Conservation (phyloP, 345 rosid species). For the Hibiscus mutabilis region DNA sequence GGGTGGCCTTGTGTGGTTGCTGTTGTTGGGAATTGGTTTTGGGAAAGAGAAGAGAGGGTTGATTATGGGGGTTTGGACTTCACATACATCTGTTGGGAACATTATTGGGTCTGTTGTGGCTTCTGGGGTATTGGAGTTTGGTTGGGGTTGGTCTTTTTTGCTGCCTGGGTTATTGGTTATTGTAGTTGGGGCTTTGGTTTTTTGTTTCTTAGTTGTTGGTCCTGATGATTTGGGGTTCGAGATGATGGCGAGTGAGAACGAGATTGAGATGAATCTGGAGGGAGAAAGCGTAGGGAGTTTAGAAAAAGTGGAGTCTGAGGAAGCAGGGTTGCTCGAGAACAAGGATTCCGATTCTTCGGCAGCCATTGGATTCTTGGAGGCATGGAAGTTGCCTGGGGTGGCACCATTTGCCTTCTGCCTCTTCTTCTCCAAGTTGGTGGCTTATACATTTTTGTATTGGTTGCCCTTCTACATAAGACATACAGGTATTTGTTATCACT, state of each 20-base stretch:
- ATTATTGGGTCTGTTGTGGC: conserved; percentile 76
- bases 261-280: conserved; percentile 48
- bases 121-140: conserved; percentile 64
- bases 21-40: conserved; percentile 82
- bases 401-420: conserved; percentile 78
- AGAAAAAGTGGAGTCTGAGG: conserved; percentile 50
- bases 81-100: conserved; percentile 84
- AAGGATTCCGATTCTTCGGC: conserved; percentile 28
- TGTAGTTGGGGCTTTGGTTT: conserved; percentile 51
- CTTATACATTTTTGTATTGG: conserved; percentile 92
- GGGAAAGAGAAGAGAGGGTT: conserved; percentile 87
- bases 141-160: conserved; percentile 98
- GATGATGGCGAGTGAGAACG: conserved; percentile 24
- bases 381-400: conserved; percentile 92
- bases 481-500: conserved; percentile 45
- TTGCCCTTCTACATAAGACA: conserved; percentile 86
- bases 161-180: conserved; percentile 69
- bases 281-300: conserved; percentile 22
- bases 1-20: conserved; percentile 99
- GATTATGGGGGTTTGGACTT: conserved; percentile 90
- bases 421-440: conserved; percentile 89
- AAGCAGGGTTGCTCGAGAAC: conserved; percentile 36
- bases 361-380: conserved; percentile 76
- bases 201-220: conserved; percentile 56
- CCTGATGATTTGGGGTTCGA: conserved; percentile 70